A percentile compares a stretch with the other conserved stretches of the same genome.
Conservation (phyloP, 2,329 filamentous ascomycete species). For the Blumeria graminis region DNA sequence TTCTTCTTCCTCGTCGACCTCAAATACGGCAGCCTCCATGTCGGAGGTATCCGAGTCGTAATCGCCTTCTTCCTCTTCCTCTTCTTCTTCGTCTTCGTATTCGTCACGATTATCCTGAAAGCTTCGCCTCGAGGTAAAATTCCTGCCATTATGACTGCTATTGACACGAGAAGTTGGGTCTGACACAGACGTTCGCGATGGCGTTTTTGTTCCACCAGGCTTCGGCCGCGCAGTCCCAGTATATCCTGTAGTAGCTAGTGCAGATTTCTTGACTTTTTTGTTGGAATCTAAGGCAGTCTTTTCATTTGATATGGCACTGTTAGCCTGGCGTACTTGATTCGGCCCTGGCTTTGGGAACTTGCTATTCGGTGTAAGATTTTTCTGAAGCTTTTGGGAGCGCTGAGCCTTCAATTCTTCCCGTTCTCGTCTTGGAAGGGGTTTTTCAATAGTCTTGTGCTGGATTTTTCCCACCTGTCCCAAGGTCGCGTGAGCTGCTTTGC, state of each 20-base stretch:
- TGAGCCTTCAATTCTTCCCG: constrained; percentile 12
- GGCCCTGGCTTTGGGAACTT: constrained; percentile 9
- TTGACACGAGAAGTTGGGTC: constrained; percentile 6
- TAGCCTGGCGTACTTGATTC: constrained; percentile 6
- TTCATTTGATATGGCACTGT: constrained; percentile 1
- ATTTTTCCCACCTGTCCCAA: constrained; percentile 44
- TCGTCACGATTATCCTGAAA: constrained; percentile 9
- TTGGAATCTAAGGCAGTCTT: constrained; percentile 16
- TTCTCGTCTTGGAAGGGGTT: constrained; percentile 30
- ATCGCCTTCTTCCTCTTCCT: constrained; percentile 38
- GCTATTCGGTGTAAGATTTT: constrained; percentile 9
- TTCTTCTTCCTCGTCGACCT: constrained; percentile 49
- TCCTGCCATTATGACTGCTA: constrained; percentile 15
- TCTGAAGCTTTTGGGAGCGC: constrained; percentile 9
- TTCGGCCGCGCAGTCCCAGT: constrained; percentile 38
- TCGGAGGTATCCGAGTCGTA: constrained; percentile 44
- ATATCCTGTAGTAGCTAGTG: constrained; percentile 37
- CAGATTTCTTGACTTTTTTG: constrained; percentile 38
- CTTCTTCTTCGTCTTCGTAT: constrained; percentile 20
- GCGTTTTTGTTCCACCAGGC: constrained; percentile 18
- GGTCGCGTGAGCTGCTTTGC: constrained; percentile 36
- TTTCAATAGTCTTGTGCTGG: constrained; percentile 50
- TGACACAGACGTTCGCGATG: constrained; percentile 10
- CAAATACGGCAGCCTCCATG: constrained; percentile 54
- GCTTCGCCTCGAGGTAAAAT: constrained; percentile 16